Conservation (phyloP, 805 yeast species). For the Hanseniaspora mollemarum region DNA sequence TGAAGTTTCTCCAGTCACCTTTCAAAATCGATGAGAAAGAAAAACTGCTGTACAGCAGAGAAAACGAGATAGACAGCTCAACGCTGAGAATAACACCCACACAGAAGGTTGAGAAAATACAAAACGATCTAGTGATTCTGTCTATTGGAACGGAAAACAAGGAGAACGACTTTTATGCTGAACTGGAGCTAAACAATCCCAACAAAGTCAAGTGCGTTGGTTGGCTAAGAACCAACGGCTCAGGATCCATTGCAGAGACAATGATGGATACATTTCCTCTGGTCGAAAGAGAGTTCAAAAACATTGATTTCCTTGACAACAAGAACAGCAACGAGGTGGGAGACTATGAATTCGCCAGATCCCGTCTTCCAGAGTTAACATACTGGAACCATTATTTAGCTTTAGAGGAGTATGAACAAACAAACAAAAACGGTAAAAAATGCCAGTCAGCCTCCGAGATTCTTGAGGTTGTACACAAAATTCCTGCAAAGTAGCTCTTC, state of each 20-base stretch:
- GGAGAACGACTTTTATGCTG: constrained; percentile 33
- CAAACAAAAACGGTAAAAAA: constrained; percentile 18
- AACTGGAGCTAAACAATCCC: constrained; percentile 22
- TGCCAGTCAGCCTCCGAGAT: constrained; percentile 3
- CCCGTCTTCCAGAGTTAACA: constrained; percentile 19
- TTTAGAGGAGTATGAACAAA: constrained; percentile 23
- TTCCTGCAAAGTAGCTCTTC: background rate
- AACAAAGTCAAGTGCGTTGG: constrained; percentile 51
- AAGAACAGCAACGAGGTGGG: background rate
- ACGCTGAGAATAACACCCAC: constrained; percentile 19
- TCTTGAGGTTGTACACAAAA: background rate
- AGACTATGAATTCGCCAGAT: constrained; percentile 12
- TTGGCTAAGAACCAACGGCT: constrained; percentile 80
- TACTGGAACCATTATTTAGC: constrained; percentile 28
- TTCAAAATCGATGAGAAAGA: constrained; percentile 34
- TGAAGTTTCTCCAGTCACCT: constrained; percentile 64
- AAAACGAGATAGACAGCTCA: constrained; percentile 19
- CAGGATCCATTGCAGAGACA: constrained; percentile 84
- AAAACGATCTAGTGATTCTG: constrained; percentile 58
- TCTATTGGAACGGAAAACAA: constrained; percentile 52
- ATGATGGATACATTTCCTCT: constrained; percentile 74
- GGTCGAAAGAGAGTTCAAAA: constrained; percentile 53
- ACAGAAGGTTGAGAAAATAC: constrained; percentile 21
- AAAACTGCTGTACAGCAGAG: constrained; percentile 22
- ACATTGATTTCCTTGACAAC: constrained; percentile 25